Percentiles rank a stretch among this genome's conserved stretches.
phyloP scores from a whole-genome alignment of 2,329 filamentous ascomycete species.

The Fusarium setosum region DNA sequence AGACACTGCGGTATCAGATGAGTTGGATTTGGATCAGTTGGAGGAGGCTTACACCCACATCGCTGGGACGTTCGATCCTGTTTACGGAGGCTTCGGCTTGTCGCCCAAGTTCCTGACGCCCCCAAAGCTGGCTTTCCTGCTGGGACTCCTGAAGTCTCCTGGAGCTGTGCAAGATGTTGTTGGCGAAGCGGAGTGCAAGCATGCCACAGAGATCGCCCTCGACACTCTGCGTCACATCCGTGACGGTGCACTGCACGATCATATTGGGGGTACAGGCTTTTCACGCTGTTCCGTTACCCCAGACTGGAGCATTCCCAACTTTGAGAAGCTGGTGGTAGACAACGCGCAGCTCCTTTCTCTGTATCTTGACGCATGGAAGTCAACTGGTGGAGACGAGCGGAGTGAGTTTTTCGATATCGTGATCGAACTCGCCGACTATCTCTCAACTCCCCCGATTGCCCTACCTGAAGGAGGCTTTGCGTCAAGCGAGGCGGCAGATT shows the following conservation, averaged over 20 bases:
- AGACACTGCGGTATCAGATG: constrained; percentile 63
- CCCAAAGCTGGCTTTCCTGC: constrained; percentile 83
- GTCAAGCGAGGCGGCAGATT: constrained; percentile 92
- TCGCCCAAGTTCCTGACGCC: constrained; percentile 93
- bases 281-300: constrained; percentile 86
- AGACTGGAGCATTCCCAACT: constrained; percentile 95
- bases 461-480: constrained; percentile 80
- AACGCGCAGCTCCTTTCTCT: constrained; percentile 87
- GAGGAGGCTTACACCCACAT: constrained; percentile 91
- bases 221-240: constrained; percentile 82
- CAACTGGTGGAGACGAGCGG: constrained; percentile 61
- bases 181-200: constrained; percentile 80
- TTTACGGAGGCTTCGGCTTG: constrained; percentile 82
- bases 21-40: constrained; percentile 87
- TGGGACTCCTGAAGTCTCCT: constrained; percentile 79
- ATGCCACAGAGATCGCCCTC: constrained; percentile 82
- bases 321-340: constrained; percentile 97
- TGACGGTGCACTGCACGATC: constrained; percentile 66
- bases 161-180: constrained; percentile 84
- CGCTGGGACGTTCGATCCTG: constrained; percentile 80
- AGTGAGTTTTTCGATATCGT: constrained; percentile 82
- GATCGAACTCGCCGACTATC: constrained; percentile 86
- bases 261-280: constrained; percentile 65
- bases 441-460: constrained; percentile 77
- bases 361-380: constrained; percentile 87